Evolutionary conservation across 2,329 filamentous ascomycete species (phyloP).

Genomic region (Juglanconis juglandina): DNA sequence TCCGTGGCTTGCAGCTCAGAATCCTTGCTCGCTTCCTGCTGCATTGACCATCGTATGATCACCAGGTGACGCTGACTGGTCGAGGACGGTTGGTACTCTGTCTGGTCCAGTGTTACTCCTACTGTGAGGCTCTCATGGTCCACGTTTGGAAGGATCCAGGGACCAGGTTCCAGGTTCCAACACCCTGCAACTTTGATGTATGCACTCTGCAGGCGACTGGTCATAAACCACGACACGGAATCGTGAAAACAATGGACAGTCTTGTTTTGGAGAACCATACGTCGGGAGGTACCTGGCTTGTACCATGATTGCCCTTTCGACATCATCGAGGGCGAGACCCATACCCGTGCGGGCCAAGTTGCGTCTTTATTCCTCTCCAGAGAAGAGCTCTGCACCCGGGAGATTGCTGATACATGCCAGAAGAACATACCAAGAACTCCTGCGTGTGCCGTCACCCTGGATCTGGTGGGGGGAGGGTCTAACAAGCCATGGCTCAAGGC

Average conservation of each 20-base stretch:
- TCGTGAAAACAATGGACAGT: neutral
- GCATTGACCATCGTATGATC: slow-evolving; percentile 2
- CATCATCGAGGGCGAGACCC: neutral
- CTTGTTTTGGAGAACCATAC: neutral
- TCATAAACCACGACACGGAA: neutral
- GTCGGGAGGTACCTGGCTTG: neutral
- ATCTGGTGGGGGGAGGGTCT: neutral
- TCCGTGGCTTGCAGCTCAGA: slow-evolving; percentile 13
- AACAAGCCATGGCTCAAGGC: neutral
- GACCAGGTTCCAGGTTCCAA: slow-evolving; percentile 13
- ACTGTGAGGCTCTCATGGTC: slow-evolving; percentile 6
- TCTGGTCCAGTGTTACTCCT: slow-evolving; percentile 1
- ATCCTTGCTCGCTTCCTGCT: slow-evolving; percentile 1
- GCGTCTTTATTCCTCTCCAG: neutral
- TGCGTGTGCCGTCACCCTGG: neutral
- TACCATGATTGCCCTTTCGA: neutral
- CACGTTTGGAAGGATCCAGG: neutral
- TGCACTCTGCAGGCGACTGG: slow-evolving; percentile 10
- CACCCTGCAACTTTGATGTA: slow-evolving; percentile 1
- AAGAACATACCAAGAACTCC: neutral
- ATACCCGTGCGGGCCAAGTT: neutral
- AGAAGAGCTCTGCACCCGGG: neutral
- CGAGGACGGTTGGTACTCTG: slow-evolving; percentile 2
- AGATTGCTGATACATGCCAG: neutral
- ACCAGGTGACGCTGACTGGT: neutral